Percentiles rank a stretch among this genome's conserved stretches.
Evolutionary conservation across 2,329 filamentous ascomycete genomes (phyloP).

Genomic region (Iodosphaeria phyllophila): DNA sequence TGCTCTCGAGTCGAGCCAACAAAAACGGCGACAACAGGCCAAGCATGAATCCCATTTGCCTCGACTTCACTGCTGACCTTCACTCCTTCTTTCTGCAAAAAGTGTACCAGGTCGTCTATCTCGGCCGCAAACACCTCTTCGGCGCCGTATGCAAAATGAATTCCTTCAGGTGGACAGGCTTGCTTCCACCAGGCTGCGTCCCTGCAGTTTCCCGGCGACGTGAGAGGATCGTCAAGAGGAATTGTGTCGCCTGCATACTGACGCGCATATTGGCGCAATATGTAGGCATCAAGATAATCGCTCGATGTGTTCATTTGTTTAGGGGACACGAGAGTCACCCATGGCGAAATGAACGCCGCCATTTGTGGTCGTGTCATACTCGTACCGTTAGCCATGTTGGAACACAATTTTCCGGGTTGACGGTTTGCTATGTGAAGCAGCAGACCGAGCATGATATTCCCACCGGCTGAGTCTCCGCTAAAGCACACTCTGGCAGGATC

Average conservation of each 20-base stretch:
- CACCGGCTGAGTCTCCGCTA: slow-evolving; percentile 65
- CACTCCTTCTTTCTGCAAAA: slow-evolving; percentile 33
- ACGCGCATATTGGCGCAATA: slow-evolving; percentile 48
- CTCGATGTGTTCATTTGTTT: slow-evolving; percentile 50
- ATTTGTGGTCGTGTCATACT: slow-evolving; percentile 24
- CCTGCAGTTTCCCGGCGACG: slow-evolving; percentile 55
- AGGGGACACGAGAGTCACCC: slow-evolving; percentile 53
- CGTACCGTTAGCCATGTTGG: slow-evolving; percentile 12
- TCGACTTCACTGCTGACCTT: slow-evolving; percentile 40
- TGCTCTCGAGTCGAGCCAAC: slow-evolving; percentile 27
- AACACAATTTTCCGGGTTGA: slow-evolving; percentile 14
- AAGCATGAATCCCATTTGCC: slow-evolving; percentile 55
- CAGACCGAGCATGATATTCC: slow-evolving; percentile 52
- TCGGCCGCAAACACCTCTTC: slow-evolving; percentile 66
- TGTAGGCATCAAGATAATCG: slow-evolving; percentile 54
- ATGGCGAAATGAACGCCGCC: slow-evolving; percentile 62
- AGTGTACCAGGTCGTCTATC: slow-evolving; percentile 37
- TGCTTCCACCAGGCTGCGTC: slow-evolving; percentile 47
- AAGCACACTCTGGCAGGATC: slow-evolving; percentile 48
- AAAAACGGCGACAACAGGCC: slow-evolving; percentile 56
- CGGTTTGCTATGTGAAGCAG: slow-evolving; percentile 45
- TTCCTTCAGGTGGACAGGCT: slow-evolving; percentile 46
- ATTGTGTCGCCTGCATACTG: slow-evolving; percentile 41
- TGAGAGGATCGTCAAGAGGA: slow-evolving; percentile 30
- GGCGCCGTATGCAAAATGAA: slow-evolving; percentile 52